Percentiles rank a stretch among this genome's conserved stretches.
phyloP scores from a whole-genome alignment of 2,329 filamentous ascomycete genomes.

The Trichoderma breve region DNA sequence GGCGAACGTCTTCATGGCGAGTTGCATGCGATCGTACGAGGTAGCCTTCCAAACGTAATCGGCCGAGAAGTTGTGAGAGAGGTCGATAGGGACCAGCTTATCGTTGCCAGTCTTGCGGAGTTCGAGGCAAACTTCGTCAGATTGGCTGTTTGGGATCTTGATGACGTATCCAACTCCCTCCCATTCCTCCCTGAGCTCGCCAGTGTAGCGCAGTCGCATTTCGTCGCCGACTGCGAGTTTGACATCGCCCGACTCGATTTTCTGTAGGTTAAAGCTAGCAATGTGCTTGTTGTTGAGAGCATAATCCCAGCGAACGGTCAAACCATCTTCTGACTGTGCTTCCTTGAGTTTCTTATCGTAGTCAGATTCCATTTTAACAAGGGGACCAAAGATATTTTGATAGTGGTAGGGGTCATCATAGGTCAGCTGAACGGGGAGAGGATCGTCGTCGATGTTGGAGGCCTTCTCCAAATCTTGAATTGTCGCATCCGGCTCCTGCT shows the following conservation, averaged over 20 bases:
- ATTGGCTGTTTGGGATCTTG: constrained; percentile 99
- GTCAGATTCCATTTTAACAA: constrained; percentile 98
- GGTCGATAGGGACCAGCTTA: constrained; percentile 92
- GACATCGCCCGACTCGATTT: constrained; percentile 95
- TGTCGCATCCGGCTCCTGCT: constrained; percentile 85
- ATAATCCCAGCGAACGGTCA: constrained; percentile 90
- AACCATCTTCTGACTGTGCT: constrained; percentile 93
- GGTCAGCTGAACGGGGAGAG: constrained; percentile 83
- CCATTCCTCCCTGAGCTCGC: constrained; percentile 88
- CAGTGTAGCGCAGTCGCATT: constrained; percentile 96
- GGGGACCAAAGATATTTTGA: constrained; percentile 95
- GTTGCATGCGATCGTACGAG: constrained; percentile 98
- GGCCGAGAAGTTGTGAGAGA: constrained; percentile 95
- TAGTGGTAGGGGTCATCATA: constrained; percentile 99
- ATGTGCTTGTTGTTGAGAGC: constrained; percentile 97
- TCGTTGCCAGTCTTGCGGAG: constrained; percentile 92
- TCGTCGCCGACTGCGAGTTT: constrained; percentile 97
- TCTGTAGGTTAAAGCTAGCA: constrained; percentile 91
- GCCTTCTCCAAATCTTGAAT: constrained; percentile 90
- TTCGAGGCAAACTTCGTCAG: constrained; percentile 94
- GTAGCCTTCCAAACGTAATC: constrained; percentile 99
- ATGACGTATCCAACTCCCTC: constrained; percentile 98
- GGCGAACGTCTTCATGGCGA: constrained; percentile 98
- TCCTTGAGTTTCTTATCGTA: constrained; percentile 99
- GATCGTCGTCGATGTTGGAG: constrained; percentile 89